phyloP scores from a whole-genome alignment of 805 yeast genomes.

The Lipomyces yamadae region DNA sequence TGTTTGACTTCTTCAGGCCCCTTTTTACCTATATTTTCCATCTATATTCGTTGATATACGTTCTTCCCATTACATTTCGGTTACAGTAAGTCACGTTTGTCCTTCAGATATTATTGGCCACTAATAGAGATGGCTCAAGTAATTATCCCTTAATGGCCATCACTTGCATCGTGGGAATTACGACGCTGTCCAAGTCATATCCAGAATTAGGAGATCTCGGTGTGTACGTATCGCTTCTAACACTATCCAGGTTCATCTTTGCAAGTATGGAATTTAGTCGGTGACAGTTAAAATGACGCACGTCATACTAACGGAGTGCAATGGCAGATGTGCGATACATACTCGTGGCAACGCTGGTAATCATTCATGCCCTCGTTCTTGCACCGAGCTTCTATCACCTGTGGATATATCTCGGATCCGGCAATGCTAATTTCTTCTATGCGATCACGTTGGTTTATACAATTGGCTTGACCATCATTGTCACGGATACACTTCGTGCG shows the following conservation, averaged over 20 bases:
- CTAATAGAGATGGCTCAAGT: conserved; percentile 14
- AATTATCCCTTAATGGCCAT: conserved; percentile 64
- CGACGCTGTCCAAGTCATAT: conserved; percentile 76
- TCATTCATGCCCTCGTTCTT: conserved; percentile 63
- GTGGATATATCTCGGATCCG: conserved; percentile 94
- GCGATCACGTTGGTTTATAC: conserved; percentile 87
- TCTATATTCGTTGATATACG: conserved; percentile 66
- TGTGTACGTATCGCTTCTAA: conserved; percentile 54
- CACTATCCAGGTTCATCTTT: conserved; percentile 53
- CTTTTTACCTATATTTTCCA: conserved; percentile 87
- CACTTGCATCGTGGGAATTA: conserved; percentile 55
- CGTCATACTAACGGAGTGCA: conserved; percentile 24
- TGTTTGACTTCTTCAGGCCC: conserved; percentile 85
- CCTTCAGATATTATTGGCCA: conserved; percentile 2
- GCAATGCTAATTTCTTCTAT: conserved; percentile 94
- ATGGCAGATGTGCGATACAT: conserved; percentile 50
- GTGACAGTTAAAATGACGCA: not conserved
- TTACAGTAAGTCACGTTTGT: conserved; percentile 46
- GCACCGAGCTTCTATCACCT: conserved; percentile 90
- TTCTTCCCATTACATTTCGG: conserved; percentile 75
- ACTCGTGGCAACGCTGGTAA: conserved; percentile 56
- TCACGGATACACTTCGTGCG: conserved; percentile 85
- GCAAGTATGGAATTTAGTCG: conserved; percentile 18
- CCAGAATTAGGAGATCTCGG: conserved; percentile 84
- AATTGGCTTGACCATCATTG: conserved; percentile 65